Evolutionary conservation across 495 filamentous ascomycete species (phyloP).

Genomic region (Penicillium egyptiacum): DNA sequence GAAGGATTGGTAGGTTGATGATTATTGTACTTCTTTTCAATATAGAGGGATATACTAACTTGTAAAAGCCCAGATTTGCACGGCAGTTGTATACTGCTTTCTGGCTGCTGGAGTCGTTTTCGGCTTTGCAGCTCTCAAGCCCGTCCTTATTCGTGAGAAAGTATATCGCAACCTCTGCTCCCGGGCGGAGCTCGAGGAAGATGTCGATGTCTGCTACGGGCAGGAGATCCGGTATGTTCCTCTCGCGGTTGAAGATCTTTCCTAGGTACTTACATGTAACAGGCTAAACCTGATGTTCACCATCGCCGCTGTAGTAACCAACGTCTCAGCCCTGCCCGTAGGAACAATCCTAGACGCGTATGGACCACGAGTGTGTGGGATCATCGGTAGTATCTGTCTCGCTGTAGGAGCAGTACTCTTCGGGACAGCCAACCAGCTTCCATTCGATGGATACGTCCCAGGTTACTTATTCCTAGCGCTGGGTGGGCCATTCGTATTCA

Average conservation of each 20-base stretch:
- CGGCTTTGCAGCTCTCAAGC: slow-evolving; percentile 73
- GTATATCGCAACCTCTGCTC: slow-evolving; percentile 65
- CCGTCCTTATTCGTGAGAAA: slow-evolving; percentile 62
- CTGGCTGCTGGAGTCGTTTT: slow-evolving; percentile 73
- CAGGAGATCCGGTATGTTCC: slow-evolving; percentile 68
- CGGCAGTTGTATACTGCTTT: slow-evolving; percentile 78
- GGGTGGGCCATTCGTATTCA: slow-evolving; percentile 88
- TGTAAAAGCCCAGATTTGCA: slow-evolving; percentile 37
- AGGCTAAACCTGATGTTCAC: slow-evolving; percentile 88
- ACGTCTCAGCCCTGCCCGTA: slow-evolving; percentile 65
- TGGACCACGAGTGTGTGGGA: slow-evolving; percentile 73
- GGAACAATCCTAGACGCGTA: slow-evolving; percentile 82
- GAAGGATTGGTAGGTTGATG: slow-evolving; percentile 59
- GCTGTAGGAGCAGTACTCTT: slow-evolving; percentile 68
- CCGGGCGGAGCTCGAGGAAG: slow-evolving; percentile 54
- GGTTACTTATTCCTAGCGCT: slow-evolving; percentile 82
- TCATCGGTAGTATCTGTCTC: slow-evolving; percentile 70
- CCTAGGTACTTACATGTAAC: slow-evolving; percentile 10
- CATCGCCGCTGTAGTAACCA: slow-evolving; percentile 65
- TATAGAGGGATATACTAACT: slow-evolving; percentile 6
- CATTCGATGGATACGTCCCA: slow-evolving; percentile 72
- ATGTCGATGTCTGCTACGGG: slow-evolving; percentile 64
- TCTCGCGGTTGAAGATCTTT: not conserved
- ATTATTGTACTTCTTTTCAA: not conserved
- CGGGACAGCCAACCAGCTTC: slow-evolving; percentile 60